Evolutionary conservation across 2,329 filamentous ascomycete genomes (phyloP), one percentile per base, ranked within the genome.

Genomic region (Aschersonia sp.): DNA sequence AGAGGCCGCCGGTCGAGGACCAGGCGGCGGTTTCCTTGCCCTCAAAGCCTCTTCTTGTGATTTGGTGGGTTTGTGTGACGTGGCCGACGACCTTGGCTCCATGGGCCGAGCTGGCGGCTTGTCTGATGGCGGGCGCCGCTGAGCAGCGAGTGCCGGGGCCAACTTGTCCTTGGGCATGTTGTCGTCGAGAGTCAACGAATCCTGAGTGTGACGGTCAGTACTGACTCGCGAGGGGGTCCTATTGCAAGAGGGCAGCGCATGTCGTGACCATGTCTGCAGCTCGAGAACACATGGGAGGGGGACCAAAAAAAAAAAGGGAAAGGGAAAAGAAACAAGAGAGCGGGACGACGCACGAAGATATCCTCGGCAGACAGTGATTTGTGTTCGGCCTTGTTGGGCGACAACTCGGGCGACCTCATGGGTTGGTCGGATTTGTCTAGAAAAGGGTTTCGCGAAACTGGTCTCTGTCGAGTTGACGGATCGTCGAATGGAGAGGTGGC

Each of bases 371-470:
- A 58, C 67, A 77, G 52, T 56, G 67, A 66, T 49, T 67, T 65
- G 29, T 63, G 58, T 46, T 71, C 69, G 45, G 69, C 67, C 49
- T 66, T 56, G 48, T 66, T 64, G 45, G 74, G 64, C 74, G 78
- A 76, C 50, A 65, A 67, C 51, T 70, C 68, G 22, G 69, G 62
- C 32, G 70, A 68, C 54, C 62, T 66, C 44, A 68, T 49, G 49
- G 62, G 58, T 55, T 56, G 55, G 54, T 62, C 53, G 53, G 69
- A 68, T 49, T 72, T 69, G 56, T 84, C 83, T 53, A 88, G 73
- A 60, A 89, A 89, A 37, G 84, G 84, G 56, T 89, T 89, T 62
- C 78, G 77, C 56, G 83, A 87, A 49, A 79, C 65, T 48, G 81
- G 81, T 58, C 81, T 44, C 35, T 51, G 74, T 56, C 70, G 66